Evolutionary conservation across 148 eudicot genomes (phyloP), one percentile per base, ranked within the genome.

Genomic region (Fagopyrum esculentum): DNA sequence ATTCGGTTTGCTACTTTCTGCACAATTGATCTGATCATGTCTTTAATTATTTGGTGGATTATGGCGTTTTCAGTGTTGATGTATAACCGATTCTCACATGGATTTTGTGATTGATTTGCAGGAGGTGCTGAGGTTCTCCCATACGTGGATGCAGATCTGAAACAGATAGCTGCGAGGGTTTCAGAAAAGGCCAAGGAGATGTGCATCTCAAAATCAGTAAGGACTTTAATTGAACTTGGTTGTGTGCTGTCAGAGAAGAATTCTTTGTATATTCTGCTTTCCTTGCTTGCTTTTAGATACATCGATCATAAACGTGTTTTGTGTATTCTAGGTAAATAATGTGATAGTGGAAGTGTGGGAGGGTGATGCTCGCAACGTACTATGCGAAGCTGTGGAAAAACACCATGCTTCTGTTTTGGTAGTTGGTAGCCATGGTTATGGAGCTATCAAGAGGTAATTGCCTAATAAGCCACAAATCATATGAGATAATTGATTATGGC

Each of bases 41-140:
- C 26, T 22, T 22, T 22, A 22, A 0, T 22, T 22, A 22, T 22
- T 22, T 22, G 26, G 26, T 22, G 26, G 26, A 22, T 22, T 22
- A 22, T 22, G 26, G 26, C 26, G 26, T 22, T 22, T 22, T 22
- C 26, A 22, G 26, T 22, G 26, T 22, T 22, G 26, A 22, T 22
- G 26, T 22, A 22, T 22, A 22, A 22, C 26, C 26, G 26, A 22
- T 22, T 22, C 26, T 22, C 26, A 22, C 45, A 29, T 63, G 69
- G 45, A 66, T 66, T 12, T 10, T 63, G 44, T 6, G 69, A 43
- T 43, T 13, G 52, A 45, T 55, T 6, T 63, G 74, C 75, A 86
- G 92, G 88, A 75, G 74, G 80, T 54, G 80, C 76, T 0, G 88
- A 88, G 45, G 71, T 86, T 44, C 10, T 85, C 26, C 76, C 92